Percentiles rank a stretch among this genome's conserved stretches.
Conservation (phyloP, 768 basidiomycete genomes). For the Mycena rebaudengoi region DNA sequence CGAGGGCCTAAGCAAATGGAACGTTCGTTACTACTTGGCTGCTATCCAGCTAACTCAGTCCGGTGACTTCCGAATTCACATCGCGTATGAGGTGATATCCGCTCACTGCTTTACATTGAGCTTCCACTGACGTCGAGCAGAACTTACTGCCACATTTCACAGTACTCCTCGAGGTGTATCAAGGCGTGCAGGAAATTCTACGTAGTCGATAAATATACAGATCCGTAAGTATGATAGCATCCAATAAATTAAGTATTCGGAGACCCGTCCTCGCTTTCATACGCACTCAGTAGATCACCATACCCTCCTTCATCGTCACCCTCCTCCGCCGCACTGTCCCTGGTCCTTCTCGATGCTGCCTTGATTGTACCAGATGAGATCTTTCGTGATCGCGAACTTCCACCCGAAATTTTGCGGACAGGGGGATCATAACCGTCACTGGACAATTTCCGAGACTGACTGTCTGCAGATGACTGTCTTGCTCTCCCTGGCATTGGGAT, state of each 20-base stretch:
- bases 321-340: slow-evolving; percentile 76
- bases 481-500: slow-evolving; percentile 37
- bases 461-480: slow-evolving; percentile 35
- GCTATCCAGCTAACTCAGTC: slow-evolving; percentile 46
- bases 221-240: slow-evolving; percentile 10
- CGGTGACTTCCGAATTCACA: slow-evolving; percentile 48
- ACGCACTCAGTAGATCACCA: slow-evolving; percentile 80
- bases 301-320: slow-evolving; percentile 81
- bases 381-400: slow-evolving; percentile 54
- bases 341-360: slow-evolving; percentile 45
- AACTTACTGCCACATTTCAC: slow-evolving; percentile 70
- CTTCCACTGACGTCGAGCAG: slow-evolving; percentile 43
- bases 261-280: slow-evolving; percentile 73
- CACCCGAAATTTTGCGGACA: slow-evolving; percentile 56
- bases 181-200: slow-evolving; percentile 60
- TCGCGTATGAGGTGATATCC: slow-evolving; percentile 67
- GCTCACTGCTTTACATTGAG: no score
- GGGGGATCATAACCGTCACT: slow-evolving; percentile 43
- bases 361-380: slow-evolving; percentile 52
- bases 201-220: slow-evolving; percentile 10
- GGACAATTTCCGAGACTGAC: slow-evolving; percentile 52
- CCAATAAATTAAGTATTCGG: slow-evolving; percentile 24
- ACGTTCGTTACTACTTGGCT: slow-evolving; percentile 74
- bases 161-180: slow-evolving; percentile 67
- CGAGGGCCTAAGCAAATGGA: slow-evolving; percentile 77